These are phyloP conservation scores for Zymoseptoria pseudotritici DNA, from an alignment of 2,329 filamentous ascomycete species.

Conservation along the genomic window DNA sequence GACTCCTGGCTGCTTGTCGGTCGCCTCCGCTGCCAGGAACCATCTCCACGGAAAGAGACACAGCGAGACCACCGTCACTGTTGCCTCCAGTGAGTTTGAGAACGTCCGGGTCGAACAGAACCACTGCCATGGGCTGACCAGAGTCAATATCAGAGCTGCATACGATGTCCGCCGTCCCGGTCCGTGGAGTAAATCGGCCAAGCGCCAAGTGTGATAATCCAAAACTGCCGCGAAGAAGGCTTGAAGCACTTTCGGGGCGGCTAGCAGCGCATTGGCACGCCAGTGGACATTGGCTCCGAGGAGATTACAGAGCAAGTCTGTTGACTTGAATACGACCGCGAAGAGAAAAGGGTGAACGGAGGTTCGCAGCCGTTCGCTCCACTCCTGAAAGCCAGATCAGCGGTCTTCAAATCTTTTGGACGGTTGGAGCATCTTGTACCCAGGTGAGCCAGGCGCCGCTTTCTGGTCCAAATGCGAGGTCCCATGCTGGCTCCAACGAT, in stretches of 20 bases:
- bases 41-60: conserved; percentile 77
- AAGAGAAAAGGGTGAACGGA: conserved; percentile 89
- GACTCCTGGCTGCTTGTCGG: conserved; percentile 41
- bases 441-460: conserved; percentile 92
- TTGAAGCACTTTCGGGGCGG: conserved; percentile 68
- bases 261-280: conserved; percentile 60
- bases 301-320: conserved; percentile 49
- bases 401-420: neutral
- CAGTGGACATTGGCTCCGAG: conserved; percentile 48
- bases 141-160: conserved; percentile 61
- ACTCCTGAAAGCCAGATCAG: conserved; percentile 59
- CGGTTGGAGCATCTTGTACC: conserved; percentile 48
- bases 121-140: conserved; percentile 89
- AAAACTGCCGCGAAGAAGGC: conserved; percentile 67
- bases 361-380: conserved; percentile 77
- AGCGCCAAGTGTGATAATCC: conserved; percentile 82
- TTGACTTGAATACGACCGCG: conserved; percentile 61
- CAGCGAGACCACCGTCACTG: conserved; percentile 71
- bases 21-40: conserved; percentile 17
- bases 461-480: conserved; percentile 67
- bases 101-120: conserved; percentile 89
- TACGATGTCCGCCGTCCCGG: conserved; percentile 54
- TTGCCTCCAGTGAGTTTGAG: conserved; percentile 90
- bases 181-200: conserved; percentile 69
- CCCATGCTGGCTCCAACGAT: conserved; percentile 89